Conservation (phyloP, 805 yeast genomes). For the Myxozyma geophila region DNA sequence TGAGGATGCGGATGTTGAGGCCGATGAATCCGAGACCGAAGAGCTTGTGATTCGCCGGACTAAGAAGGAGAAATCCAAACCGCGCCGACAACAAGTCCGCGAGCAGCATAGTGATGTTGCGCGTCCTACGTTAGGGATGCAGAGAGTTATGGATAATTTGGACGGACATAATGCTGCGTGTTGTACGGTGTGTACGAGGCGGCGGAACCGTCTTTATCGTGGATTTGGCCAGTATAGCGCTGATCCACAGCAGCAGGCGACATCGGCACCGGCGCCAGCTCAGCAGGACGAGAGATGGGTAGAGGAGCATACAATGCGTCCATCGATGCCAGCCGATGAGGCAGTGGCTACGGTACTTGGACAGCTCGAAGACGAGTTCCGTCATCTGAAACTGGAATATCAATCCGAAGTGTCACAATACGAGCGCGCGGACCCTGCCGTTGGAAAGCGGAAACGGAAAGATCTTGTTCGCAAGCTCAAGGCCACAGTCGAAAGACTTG, state of each 20-base stretch:
- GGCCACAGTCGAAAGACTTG: constrained; percentile 28
- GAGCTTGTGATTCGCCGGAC: background rate
- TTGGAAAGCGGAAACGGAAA: constrained; percentile 33
- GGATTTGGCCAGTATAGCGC: background rate
- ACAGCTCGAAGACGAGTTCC: constrained; percentile 35
- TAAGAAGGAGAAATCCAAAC: background rate
- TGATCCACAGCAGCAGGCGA: background rate
- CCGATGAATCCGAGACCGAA: background rate
- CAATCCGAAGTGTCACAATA: constrained; percentile 25
- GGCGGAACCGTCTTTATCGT: background rate
- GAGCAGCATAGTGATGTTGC: constrained; percentile 4
- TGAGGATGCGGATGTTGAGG: background rate
- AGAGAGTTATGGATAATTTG: constrained; percentile 12
- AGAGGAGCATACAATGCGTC: constrained; percentile 32
- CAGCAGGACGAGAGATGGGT: constrained; percentile 11
- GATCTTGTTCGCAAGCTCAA: constrained; percentile 21
- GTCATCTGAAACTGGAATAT: constrained; percentile 26
- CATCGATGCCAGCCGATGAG: constrained; percentile 29
- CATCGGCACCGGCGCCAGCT: background rate
- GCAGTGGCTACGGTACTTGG: constrained; percentile 24
- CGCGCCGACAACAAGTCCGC: background rate
- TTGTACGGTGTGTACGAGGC: constrained; percentile 31
- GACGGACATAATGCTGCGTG: constrained; percentile 21
- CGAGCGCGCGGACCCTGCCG: constrained; percentile 29
- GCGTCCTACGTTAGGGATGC: constrained; percentile 7